Conservation (phyloP, 768 basidiomycete species). For the Pulveroboletus sp. region DNA sequence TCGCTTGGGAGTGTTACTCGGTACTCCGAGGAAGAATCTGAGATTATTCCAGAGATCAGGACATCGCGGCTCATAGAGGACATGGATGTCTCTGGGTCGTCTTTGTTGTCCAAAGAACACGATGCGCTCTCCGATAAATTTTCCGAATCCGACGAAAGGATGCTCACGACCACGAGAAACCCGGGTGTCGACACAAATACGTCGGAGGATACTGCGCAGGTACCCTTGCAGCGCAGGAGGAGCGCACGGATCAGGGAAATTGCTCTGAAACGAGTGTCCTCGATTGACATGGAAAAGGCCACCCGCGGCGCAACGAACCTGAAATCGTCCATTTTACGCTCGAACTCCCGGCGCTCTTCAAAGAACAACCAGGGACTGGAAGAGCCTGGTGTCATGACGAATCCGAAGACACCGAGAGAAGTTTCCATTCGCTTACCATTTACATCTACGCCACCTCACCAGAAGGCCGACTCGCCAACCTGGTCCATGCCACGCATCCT, state of each 20-base stretch:
- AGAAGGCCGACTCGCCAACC: neutral
- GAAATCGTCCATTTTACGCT: conserved; percentile 13
- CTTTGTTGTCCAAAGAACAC: conserved; percentile 14
- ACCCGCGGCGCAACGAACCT: neutral
- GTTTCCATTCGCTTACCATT: conserved; percentile 25
- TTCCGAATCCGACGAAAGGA: neutral
- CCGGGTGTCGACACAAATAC: neutral
- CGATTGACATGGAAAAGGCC: neutral
- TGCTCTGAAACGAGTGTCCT: conserved; percentile 12
- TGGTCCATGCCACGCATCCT: conserved; percentile 21
- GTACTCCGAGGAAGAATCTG: neutral
- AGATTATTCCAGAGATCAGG: neutral
- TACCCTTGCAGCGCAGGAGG: conserved; percentile 13
- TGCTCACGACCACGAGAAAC: neutral
- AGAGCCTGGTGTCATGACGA: neutral
- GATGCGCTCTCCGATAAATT: neutral
- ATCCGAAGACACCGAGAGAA: conserved; percentile 9
- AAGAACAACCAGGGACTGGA: neutral
- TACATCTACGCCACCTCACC: conserved; percentile 13
- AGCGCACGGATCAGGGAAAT: conserved; percentile 24
- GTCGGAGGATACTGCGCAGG: neutral
- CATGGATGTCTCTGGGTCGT: conserved; percentile 26
- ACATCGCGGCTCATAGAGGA: conserved; percentile 26
- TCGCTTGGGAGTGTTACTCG: neutral
- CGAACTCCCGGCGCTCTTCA: conserved; percentile 5